Evolutionary conservation across 2,329 filamentous ascomycete species (phyloP), one percentile per base, ranked within the genome.

Genomic region (Paraphoma sp.): DNA sequence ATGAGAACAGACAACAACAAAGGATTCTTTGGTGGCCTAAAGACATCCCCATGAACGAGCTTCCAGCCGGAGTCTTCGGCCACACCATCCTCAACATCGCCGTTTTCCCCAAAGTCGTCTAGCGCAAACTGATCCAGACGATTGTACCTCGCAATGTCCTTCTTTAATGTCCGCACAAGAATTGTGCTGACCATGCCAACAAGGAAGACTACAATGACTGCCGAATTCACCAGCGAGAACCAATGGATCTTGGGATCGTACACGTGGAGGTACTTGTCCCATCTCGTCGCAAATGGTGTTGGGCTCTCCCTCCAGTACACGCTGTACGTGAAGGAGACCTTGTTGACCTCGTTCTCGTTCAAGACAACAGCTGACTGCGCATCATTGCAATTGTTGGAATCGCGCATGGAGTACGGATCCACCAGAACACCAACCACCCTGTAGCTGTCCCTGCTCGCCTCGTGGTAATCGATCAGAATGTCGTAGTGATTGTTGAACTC

Each of bases 1-100:
- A 97, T 84, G 61, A 99, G 84, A 6, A 99, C 83, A 53, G 93
- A 93, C 17, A 99, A 84, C 12, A 97, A 82, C 29, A 99, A 84
- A 1, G 93, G 91, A 57, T 91, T 88, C 63, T 89, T 87, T 3
- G 95, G 95, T 10, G 89, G 88, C 54, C 95, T 90, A 84, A 99
- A 99, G 31, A 98, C 94, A 76, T 99, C 95, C 51, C 95, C 95
- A 70, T 99, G 95, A 0, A 99, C 93, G 46, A 99, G 81, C 79
- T 99, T 99, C 95, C 95, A 99, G 59, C 95, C 95, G 9, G 93
- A 97, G 76, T 99, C 95, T 72, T 99, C 95, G 76, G 97, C 93
- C 0, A 98, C 91, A 33, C 93, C 94, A 70, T 98, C 94, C 65
- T 97, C 94, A 6, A 93, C 82, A 9, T 81, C 79, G 9, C 84